phyloP scores from a whole-genome alignment of 805 yeast genomes.

The Jamesozyma piceae region DNA sequence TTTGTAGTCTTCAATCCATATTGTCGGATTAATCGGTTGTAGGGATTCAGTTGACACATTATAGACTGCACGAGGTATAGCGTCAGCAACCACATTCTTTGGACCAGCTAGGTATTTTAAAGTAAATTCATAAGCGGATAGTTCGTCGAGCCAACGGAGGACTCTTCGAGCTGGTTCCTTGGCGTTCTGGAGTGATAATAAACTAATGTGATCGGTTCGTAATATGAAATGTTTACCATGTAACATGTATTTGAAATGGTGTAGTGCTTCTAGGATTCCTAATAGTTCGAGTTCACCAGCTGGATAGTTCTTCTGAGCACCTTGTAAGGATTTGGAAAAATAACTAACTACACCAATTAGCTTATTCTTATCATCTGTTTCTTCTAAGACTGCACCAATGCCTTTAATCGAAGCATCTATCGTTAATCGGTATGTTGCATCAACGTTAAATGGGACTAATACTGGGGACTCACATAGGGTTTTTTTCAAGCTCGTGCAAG shows the following conservation, averaged over 20 bases:
- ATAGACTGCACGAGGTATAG: constrained; percentile 9
- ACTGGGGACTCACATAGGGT: constrained; percentile 3
- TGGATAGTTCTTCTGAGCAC: constrained; percentile 26
- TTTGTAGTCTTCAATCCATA: constrained; percentile 2
- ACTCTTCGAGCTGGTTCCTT: constrained; percentile 9
- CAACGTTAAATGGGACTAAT: constrained; percentile 2
- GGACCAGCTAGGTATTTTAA: constrained; percentile 8
- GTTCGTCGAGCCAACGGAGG: constrained; percentile 6
- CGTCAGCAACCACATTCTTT: constrained; percentile 11
- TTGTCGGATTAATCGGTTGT: constrained; percentile 2
- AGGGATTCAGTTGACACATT: not conserved
- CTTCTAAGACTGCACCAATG: constrained; percentile 14
- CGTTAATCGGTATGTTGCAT: constrained; percentile 4
- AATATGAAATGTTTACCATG: constrained; percentile 7
- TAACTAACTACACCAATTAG: constrained; percentile 10
- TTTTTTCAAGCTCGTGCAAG: constrained; percentile 2
- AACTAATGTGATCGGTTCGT: constrained; percentile 8
- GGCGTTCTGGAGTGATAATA: constrained; percentile 4
- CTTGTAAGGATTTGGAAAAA: constrained; percentile 29
- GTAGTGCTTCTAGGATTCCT: constrained; percentile 8
- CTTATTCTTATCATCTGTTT: constrained; percentile 3
- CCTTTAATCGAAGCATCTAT: constrained; percentile 11
- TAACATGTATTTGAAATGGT: constrained; percentile 8
- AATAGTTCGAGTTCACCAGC: constrained; percentile 12
- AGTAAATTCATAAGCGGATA: constrained; percentile 9